Base-by-base conservation (phyloP, 1,284 basidiomycete species). In the Fomitopsis palustris region DNA sequence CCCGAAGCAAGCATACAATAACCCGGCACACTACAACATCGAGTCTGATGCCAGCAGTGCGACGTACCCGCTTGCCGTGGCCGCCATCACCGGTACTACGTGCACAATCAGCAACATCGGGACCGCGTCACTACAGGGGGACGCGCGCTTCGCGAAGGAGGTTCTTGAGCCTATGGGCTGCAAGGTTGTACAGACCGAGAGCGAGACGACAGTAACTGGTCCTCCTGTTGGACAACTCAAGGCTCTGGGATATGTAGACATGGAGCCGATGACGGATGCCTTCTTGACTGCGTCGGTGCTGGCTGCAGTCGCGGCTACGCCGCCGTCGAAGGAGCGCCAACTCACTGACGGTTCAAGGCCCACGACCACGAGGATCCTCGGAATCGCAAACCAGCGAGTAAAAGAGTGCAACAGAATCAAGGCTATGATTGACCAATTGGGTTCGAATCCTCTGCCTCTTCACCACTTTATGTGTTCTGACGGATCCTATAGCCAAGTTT, bases 211-310 rank as follows among this genome's bases (percentile, higher is more conserved):
- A n/a, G 96, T 99, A 43, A 88, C 83, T 0, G 97, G 96, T 0
- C 96, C 96, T 1, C 86, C 90, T 0, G 74, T 88, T 21, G 93
- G 95, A 1, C 78, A 86, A 66, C 82, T 99, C 51, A 86, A 87
- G 62, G 92, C 93, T 7, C 82, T 98, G 54, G 93, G 93, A 39
- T 82, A 88, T 65, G 87, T 98, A 25, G 95, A 99, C 72, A 99
- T 99, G 97, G 95, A 98, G 76, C 88, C 91, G n/a, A 99, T 99
- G 96, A 99, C 97, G 10, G 96, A 99, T 72, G 96, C 96, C 6
- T 99, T 99, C 81, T 83, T 99, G 74, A 98, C 96, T 0, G 96
- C 96, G 1, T 90, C 87, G 8, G 95, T 91, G 2, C 78, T 99
- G 17, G 94, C 95, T 54, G 96, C 96, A 57, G 92, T 96, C 23